Evolutionary conservation across 164 flowering plant species (phyloP).

Genomic region (Piper betle): DNA sequence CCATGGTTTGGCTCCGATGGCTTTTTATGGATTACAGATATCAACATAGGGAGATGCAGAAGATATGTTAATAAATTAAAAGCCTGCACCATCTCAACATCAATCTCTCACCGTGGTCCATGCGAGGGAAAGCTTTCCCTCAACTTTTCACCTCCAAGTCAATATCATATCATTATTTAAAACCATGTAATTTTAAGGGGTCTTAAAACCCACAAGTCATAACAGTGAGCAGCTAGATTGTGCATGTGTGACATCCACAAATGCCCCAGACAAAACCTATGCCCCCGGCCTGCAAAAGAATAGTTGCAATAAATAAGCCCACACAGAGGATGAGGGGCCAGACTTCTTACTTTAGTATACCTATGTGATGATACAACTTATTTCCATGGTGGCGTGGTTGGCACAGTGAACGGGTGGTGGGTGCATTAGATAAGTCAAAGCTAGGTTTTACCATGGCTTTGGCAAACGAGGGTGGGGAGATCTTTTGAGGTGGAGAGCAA

Average conservation of each 20-base stretch:
- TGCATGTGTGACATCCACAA: background rate
- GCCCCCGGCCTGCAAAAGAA: background rate
- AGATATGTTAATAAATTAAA: background rate
- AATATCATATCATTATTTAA: background rate
- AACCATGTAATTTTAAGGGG: background rate
- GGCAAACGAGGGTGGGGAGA: background rate
- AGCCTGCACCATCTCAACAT: background rate
- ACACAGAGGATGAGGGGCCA: background rate
- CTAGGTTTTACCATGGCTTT: background rate
- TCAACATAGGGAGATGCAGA: background rate
- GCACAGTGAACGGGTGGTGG: background rate
- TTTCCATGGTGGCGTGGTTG: background rate
- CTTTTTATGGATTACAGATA: background rate
- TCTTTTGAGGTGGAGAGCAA: background rate
- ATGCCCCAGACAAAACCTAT: background rate
- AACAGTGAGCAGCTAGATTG: background rate
- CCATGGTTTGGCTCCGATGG: background rate
- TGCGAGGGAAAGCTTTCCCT: background rate
- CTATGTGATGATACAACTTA: background rate
- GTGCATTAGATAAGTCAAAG: background rate
- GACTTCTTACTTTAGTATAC: background rate
- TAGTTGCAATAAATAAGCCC: background rate
- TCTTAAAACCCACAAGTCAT: no score
- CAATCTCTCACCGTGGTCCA: background rate
- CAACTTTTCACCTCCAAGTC: background rate